Evolutionary conservation across 2,329 filamentous ascomycete species (phyloP).

Genomic region (Fusarium sp.): DNA sequence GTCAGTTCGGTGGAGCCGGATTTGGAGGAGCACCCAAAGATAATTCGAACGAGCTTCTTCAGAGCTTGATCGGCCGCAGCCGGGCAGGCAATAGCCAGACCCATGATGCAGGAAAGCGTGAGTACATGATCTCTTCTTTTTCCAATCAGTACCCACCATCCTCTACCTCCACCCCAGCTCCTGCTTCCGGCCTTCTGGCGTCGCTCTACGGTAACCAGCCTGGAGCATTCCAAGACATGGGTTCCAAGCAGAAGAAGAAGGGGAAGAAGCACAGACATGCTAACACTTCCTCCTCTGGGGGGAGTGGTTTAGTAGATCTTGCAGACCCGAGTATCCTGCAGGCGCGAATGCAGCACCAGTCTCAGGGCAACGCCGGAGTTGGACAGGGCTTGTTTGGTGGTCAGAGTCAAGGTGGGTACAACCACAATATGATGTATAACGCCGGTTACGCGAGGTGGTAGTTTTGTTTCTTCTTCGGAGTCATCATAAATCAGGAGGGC

Average conservation of each 20-base stretch:
- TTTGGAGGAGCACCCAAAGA: conserved; percentile 83
- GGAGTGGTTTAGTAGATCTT: conserved; percentile 99
- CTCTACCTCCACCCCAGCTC: conserved; percentile 85
- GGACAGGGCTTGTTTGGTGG: conserved; percentile 92
- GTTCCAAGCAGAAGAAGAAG: conserved; percentile 99
- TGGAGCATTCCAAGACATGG: conserved; percentile 91
- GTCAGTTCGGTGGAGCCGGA: conserved; percentile 84
- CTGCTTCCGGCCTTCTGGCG: conserved; percentile 91
- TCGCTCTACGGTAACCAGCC: conserved; percentile 91
- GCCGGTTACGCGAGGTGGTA: conserved; percentile 80
- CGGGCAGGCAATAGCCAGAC: conserved; percentile 78
- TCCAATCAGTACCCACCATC: conserved; percentile 88
- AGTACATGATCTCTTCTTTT: conserved; percentile 96
- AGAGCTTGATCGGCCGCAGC: conserved; percentile 83
- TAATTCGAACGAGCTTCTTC: conserved; percentile 75
- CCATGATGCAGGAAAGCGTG: conserved; percentile 95
- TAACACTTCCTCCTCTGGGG: conserved; percentile 99
- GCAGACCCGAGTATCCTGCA: conserved; percentile 99
- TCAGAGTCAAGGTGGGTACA: conserved; percentile 96
- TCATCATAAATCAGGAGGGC: conserved; percentile 34
- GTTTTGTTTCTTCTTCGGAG: conserved; percentile 40
- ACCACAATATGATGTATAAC: conserved; percentile 87
- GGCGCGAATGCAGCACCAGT: conserved; percentile 93
- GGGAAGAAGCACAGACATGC: conserved; percentile 99
- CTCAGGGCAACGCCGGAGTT: conserved; percentile 85